Percentiles rank a stretch among this genome's conserved stretches.
phyloP scores from a whole-genome alignment of 2,329 filamentous ascomycete genomes.

The Hypomyces rosellus region DNA sequence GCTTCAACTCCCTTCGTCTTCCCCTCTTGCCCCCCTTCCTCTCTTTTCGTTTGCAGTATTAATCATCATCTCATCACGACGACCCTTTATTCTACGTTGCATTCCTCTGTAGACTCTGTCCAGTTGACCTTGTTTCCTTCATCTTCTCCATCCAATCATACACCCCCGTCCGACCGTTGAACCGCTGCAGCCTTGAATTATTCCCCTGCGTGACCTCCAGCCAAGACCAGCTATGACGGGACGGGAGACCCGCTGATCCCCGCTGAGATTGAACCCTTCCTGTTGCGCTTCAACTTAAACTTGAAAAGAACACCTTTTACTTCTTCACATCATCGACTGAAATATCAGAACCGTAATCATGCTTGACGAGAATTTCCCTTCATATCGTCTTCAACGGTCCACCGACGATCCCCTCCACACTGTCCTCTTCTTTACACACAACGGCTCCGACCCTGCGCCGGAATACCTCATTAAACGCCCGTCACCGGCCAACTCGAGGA shows the following conservation, averaged over 20 bases:
- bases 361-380: slow-evolving; percentile 93
- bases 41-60: too few relatives aligned
- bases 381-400: slow-evolving; percentile 49
- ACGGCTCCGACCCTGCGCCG: slow-evolving; percentile 73
- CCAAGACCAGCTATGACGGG: neutral
- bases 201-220: neutral
- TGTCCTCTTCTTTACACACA: slow-evolving; percentile 56
- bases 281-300: neutral
- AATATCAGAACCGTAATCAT: slow-evolving; percentile 39
- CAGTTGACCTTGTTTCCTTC: too few relatives aligned
- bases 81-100: too few relatives aligned
- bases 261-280: neutral
- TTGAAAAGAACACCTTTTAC: neutral
- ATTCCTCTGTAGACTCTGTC: too few relatives aligned
- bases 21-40: too few relatives aligned
- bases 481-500: slow-evolving; percentile 59
- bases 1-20: too few relatives aligned
- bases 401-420: slow-evolving; percentile 49
- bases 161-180: too few relatives aligned
- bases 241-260: slow-evolving; percentile 2
- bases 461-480: slow-evolving; percentile 78
- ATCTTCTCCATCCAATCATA: too few relatives aligned
- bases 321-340: too few relatives aligned
- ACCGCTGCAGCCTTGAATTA: neutral
- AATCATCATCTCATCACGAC: too few relatives aligned